Conservation (phyloP, 345 rosid species). For the Populus pruinosa region DNA sequence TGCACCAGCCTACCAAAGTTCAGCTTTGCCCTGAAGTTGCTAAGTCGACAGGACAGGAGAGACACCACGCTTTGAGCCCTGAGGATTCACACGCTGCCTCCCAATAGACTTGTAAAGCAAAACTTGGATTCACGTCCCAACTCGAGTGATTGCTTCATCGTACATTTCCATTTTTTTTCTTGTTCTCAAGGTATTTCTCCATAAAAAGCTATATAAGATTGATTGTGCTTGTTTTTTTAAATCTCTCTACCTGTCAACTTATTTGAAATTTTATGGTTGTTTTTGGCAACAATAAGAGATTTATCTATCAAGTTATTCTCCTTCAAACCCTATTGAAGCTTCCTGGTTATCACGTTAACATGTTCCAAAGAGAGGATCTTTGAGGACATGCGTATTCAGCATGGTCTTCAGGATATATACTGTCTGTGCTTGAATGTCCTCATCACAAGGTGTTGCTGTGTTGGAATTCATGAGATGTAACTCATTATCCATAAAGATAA, state of each 20-base stretch:
- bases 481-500: constrained; percentile 54
- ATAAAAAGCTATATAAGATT: too few species aligned
- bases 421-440: constrained; percentile 67
- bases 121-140: background rate
- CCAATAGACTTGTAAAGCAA: background rate
- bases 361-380: constrained; percentile 44
- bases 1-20: background rate
- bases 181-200: background rate
- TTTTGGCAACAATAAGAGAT: too few species aligned
- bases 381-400: constrained; percentile 38
- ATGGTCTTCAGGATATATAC: constrained; percentile 32
- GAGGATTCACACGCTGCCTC: background rate
- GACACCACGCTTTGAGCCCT: background rate
- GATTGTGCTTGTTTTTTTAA: too few species aligned
- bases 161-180: background rate
- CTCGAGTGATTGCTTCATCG: background rate
- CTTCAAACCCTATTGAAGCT: background rate
- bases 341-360: constrained; percentile 8
- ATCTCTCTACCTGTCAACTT: too few species aligned
- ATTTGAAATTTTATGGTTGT: too few species aligned
- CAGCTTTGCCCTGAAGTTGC: background rate
- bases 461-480: constrained; percentile 47
- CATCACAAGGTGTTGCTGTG: constrained; percentile 43
- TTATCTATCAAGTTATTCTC: background rate
- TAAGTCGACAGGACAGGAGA: background rate